Evolutionary conservation across 108 stramenopile genomes (phyloP).

Genomic region (Nitzschia sp.): DNA sequence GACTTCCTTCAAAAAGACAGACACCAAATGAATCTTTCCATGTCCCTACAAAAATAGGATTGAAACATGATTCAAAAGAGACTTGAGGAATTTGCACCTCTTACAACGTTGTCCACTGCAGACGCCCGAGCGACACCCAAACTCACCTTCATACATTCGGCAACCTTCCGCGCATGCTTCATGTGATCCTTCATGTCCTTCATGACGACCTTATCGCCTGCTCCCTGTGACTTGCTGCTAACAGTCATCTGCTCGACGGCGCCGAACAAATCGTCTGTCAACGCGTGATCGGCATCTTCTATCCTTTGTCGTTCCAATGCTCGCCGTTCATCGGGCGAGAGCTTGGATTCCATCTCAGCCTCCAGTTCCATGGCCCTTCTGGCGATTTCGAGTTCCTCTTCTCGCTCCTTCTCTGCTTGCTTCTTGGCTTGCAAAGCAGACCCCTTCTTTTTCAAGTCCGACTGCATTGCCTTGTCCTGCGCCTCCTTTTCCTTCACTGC

Average conservation of each 20-base stretch:
- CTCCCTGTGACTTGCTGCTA: slow-evolving; percentile 27
- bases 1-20: slow-evolving; percentile 81
- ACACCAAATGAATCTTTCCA: slow-evolving; percentile 78
- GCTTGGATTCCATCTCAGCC: slow-evolving; percentile 84
- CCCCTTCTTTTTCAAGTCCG: slow-evolving; percentile 76
- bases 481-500: slow-evolving; percentile 79
- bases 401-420: slow-evolving; percentile 56
- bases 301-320: slow-evolving; percentile 55
- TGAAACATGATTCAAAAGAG: slow-evolving; percentile 1
- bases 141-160: slow-evolving; percentile 68
- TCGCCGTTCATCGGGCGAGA: slow-evolving; percentile 78
- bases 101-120: no score
- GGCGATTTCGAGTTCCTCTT: slow-evolving; percentile 79
- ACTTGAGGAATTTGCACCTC: neutral
- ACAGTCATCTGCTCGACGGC: slow-evolving; percentile 34
- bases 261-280: slow-evolving; percentile 87
- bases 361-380: slow-evolving; percentile 84
- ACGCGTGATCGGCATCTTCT: slow-evolving; percentile 78
- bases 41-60: slow-evolving; percentile 41
- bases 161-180: slow-evolving; percentile 84
- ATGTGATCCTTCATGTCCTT: slow-evolving; percentile 90
- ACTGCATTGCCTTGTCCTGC: slow-evolving; percentile 38
- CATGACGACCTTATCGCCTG: slow-evolving; percentile 74
- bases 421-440: slow-evolving; percentile 82
- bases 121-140: neutral